These are phyloP conservation scores for Pleurotus platypus DNA, from an alignment of 768 basidiomycete genomes.

Conservation along the genomic window DNA sequence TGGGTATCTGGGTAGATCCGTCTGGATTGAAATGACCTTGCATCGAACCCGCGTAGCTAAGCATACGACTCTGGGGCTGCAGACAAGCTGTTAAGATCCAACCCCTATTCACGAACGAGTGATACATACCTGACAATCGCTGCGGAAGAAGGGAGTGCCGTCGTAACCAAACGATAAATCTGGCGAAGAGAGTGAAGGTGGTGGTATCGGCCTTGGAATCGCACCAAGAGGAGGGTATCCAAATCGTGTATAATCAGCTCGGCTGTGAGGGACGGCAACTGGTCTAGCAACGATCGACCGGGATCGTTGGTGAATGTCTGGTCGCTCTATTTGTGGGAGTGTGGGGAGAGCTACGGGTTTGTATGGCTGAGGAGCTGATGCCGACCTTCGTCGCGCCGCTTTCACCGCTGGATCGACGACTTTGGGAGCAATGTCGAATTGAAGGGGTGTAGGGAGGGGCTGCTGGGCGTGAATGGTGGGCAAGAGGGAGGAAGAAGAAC, in stretches of 20 bases:
- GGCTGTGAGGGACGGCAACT: background rate
- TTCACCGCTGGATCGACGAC: constrained; percentile 17
- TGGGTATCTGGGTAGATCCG: too few species aligned
- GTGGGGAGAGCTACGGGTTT: background rate
- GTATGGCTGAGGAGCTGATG: constrained; percentile 26
- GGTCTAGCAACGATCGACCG: constrained; percentile 8
- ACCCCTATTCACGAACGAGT: background rate
- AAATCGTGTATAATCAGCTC: background rate
- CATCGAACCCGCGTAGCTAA: background rate
- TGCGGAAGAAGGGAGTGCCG: background rate
- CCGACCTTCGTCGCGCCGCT: constrained; percentile 24
- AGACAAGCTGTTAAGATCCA: background rate
- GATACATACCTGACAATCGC: background rate
- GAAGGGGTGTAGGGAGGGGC: background rate
- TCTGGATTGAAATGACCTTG: too few species aligned
- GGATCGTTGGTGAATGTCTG: constrained; percentile 2
- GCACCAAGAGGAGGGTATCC: background rate
- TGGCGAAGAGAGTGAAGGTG: constrained; percentile 4
- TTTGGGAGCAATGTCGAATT: constrained; percentile 4
- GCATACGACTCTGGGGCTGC: background rate
- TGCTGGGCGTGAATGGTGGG: background rate
- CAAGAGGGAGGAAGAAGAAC: constrained; percentile 3
- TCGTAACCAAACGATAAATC: background rate
- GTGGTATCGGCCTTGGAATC: constrained; percentile 2
- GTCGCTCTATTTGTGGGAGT: background rate